Evolutionary conservation across 129 eudicot genomes (phyloP).

Genomic region (Flaveria robusta): DNA sequence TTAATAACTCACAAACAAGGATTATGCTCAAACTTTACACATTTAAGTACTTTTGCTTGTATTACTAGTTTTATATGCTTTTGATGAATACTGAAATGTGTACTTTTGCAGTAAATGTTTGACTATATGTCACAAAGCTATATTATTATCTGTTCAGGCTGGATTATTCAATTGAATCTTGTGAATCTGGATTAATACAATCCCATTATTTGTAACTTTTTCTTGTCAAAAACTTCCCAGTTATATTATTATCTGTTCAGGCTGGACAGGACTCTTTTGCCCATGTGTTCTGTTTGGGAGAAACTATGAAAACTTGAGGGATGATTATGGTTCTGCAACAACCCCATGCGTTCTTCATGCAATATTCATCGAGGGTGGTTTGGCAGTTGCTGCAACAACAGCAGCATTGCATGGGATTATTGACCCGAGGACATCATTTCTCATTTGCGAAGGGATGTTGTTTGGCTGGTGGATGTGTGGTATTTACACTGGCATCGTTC

Average conservation of each 20-base stretch:
- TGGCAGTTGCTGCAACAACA: slow-evolving; percentile 77
- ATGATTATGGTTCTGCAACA: slow-evolving; percentile 78
- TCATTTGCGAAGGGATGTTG: slow-evolving; percentile 75
- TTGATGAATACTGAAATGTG: neutral
- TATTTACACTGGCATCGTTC: slow-evolving; percentile 80
- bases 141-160: no score
- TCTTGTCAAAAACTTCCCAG: slow-evolving; percentile 12
- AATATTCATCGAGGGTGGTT: slow-evolving; percentile 84
- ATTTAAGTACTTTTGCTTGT: neutral
- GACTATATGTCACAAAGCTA: neutral
- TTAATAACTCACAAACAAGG: neutral
- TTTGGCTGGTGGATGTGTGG: slow-evolving; percentile 99
- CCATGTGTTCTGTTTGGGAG: slow-evolving; percentile 98
- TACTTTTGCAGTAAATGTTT: neutral
- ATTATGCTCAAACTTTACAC: neutral
- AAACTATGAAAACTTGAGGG: slow-evolving; percentile 78
- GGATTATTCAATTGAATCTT: neutral
- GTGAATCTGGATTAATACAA: neutral
- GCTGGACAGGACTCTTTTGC: slow-evolving; percentile 90
- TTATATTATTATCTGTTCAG: slow-evolving; percentile 40
- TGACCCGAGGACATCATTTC: slow-evolving; percentile 82
- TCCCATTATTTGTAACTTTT: neutral
- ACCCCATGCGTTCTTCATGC: slow-evolving; percentile 92
- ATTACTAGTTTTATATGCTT: slow-evolving; percentile 10
- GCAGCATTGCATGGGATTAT: slow-evolving; percentile 73